phyloP scores from a whole-genome alignment of 2,329 filamentous ascomycete species.

The Fusarium azukiicola region DNA sequence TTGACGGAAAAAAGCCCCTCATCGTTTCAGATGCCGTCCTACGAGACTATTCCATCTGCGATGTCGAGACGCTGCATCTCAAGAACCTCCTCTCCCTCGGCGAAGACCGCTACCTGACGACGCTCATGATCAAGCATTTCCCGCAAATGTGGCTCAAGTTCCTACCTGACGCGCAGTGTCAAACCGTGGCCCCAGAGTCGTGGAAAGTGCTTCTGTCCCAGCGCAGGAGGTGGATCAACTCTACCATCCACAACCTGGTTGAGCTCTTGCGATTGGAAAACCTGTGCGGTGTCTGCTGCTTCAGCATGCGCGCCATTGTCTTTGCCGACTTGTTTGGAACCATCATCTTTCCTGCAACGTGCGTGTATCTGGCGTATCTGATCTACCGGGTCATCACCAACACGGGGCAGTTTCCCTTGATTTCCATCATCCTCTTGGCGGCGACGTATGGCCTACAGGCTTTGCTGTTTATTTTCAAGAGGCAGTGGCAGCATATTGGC shows the following conservation, averaged over 20 bases:
- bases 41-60: conserved; percentile 91
- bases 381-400: conserved; percentile 88
- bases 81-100: conserved; percentile 97
- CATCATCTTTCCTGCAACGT: conserved; percentile 94
- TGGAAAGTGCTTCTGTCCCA: conserved; percentile 98
- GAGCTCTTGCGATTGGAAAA: conserved; percentile 95
- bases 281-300: conserved; percentile 99
- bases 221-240: conserved; percentile 99
- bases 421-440: conserved; percentile 94
- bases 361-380: conserved; percentile 91
- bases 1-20: conserved; percentile 95
- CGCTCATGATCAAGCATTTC: conserved; percentile 99
- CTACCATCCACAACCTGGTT: conserved; percentile 96
- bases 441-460: conserved; percentile 98
- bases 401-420: conserved; percentile 88
- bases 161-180: conserved; percentile 94
- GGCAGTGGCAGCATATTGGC: conserved; percentile 98
- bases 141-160: conserved; percentile 98
- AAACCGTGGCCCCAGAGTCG: conserved; percentile 95
- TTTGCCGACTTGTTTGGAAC: conserved; percentile 97
- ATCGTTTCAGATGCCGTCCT: conserved; percentile 96
- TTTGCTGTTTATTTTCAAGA: conserved; percentile 96
- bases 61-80: conserved; percentile 97
- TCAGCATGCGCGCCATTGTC: conserved; percentile 98
- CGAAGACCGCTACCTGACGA: conserved; percentile 98